Conservation (phyloP, 1,284 basidiomycete genomes). For the Austropuccinia psidii region DNA sequence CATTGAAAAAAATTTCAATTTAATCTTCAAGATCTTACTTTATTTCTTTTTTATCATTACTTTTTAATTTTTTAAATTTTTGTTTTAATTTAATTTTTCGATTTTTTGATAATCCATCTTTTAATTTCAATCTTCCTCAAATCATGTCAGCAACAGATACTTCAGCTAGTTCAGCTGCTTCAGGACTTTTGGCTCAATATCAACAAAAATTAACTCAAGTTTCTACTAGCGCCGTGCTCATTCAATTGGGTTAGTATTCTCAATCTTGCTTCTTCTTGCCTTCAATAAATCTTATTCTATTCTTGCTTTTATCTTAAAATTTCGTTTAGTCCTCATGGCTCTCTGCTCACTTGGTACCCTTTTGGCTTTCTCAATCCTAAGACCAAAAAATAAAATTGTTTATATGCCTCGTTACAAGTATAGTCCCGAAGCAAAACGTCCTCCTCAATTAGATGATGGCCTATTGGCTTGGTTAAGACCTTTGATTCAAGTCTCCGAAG, state of each 20-base stretch:
- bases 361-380: constrained; percentile 64
- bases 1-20: too few relatives aligned
- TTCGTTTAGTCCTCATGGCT: constrained; percentile 28
- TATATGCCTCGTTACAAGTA: constrained; percentile 40
- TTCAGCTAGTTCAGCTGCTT: constrained; percentile 22
- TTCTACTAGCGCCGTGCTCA: constrained; percentile 19
- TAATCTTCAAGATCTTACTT: too few relatives aligned
- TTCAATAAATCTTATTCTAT: background rate
- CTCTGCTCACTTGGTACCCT: constrained; percentile 53
- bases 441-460: constrained; percentile 33
- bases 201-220: constrained; percentile 28
- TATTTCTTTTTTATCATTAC: too few relatives aligned
- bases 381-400: constrained; percentile 63
- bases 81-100: too few relatives aligned
- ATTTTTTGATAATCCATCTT: too few relatives aligned
- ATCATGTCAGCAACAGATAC: constrained; percentile 28
- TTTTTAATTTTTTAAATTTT: too few relatives aligned
- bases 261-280: background rate
- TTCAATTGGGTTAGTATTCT: constrained; percentile 19
- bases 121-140: background rate
- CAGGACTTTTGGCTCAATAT: constrained; percentile 29
- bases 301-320: background rate
- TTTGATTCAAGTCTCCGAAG: constrained; percentile 71
- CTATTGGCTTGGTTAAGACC: constrained; percentile 63
- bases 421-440: constrained; percentile 4